A percentile compares a stretch with the other conserved stretches of the same genome.
Conservation (phyloP, 2,329 filamentous ascomycete species). For the Xylariomycetidae sp. region DNA sequence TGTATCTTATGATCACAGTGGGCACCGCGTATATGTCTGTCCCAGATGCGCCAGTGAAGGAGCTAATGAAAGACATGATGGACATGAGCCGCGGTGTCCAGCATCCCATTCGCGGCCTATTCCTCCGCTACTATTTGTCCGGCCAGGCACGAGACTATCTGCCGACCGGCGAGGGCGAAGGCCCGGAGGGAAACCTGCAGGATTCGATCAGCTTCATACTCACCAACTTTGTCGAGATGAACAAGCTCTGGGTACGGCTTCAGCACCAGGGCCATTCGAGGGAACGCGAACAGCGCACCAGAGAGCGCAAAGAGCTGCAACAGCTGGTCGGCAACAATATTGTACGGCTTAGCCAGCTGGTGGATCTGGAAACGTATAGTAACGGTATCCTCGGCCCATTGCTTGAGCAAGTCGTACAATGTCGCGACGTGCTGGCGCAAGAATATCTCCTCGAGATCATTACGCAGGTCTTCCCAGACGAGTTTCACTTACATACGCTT, state of each 20-base stretch:
- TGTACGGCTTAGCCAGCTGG: conserved; percentile 88
- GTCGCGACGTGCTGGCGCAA: conserved; percentile 91
- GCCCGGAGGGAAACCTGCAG: conserved; percentile 90
- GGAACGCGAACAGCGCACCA: conserved; percentile 87
- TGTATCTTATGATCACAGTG: conserved; percentile 99
- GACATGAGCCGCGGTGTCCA: conserved; percentile 99
- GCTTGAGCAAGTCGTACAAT: conserved; percentile 95
- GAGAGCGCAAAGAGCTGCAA: conserved; percentile 92
- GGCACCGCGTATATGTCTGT: conserved; percentile 99
- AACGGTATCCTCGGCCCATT: conserved; percentile 82
- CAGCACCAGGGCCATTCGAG: conserved; percentile 97
- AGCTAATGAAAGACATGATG: conserved; percentile 99
- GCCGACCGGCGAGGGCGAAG: conserved; percentile 76
- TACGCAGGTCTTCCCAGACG: conserved; percentile 97
- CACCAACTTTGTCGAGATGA: conserved; percentile 99
- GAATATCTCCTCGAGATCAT: conserved; percentile 98
- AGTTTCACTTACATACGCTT: conserved; percentile 94
- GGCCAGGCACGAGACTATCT: conserved; percentile 90
- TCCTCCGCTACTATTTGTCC: conserved; percentile 92
- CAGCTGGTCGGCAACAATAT: conserved; percentile 94
- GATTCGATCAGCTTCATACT: conserved; percentile 98
- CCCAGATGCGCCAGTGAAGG: conserved; percentile 95
- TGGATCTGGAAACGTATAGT: conserved; percentile 93
- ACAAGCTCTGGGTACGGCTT: conserved; percentile 96
- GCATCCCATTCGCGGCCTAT: conserved; percentile 91